Evolutionary conservation across 257 asterid genomes (phyloP).

Genomic region (Plectranthus barbatus): DNA sequence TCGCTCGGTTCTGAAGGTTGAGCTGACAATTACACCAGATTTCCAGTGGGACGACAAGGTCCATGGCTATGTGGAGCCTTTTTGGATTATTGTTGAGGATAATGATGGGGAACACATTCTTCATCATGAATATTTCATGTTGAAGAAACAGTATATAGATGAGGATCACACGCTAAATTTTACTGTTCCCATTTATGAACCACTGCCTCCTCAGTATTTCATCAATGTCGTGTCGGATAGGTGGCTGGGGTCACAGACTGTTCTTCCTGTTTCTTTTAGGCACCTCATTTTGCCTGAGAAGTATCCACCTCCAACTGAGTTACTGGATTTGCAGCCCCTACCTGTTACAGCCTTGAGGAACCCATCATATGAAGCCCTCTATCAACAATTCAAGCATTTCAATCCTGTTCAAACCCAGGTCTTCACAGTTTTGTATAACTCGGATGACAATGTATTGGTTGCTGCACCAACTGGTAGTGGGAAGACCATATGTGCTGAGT

Average conservation of each 20-base stretch:
- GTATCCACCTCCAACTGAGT: conserved; percentile 57
- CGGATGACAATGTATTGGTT: conserved; percentile 56
- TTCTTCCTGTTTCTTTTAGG: conserved; percentile 53
- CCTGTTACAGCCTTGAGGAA: conserved; percentile 56
- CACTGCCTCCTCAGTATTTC: conserved; percentile 48
- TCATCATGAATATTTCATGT: conserved; percentile 48
- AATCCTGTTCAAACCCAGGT: conserved; percentile 66
- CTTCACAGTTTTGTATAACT: conserved; percentile 44
- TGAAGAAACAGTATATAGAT: conserved; percentile 45
- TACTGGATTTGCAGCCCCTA: conserved; percentile 55
- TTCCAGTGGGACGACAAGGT: conserved; percentile 58
- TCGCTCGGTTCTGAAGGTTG: conserved; percentile 49
- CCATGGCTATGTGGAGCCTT: conserved; percentile 53
- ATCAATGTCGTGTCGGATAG: conserved; percentile 45
- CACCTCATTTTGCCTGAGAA: conserved; percentile 55
- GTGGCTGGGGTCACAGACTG: conserved; percentile 48
- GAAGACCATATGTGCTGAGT: conserved; percentile 59
- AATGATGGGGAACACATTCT: conserved; percentile 48
- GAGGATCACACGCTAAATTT: conserved; percentile 48
- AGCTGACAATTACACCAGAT: conserved; percentile 47
- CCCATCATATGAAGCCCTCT: conserved; percentile 45
- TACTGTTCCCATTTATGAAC: conserved; percentile 52
- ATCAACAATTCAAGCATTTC: conserved; percentile 57
- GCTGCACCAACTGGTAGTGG: conserved; percentile 68
- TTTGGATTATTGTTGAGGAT: conserved; percentile 58